phyloP scores from a whole-genome alignment of 805 yeast genomes.

The Pichia nanzhaoensis region DNA sequence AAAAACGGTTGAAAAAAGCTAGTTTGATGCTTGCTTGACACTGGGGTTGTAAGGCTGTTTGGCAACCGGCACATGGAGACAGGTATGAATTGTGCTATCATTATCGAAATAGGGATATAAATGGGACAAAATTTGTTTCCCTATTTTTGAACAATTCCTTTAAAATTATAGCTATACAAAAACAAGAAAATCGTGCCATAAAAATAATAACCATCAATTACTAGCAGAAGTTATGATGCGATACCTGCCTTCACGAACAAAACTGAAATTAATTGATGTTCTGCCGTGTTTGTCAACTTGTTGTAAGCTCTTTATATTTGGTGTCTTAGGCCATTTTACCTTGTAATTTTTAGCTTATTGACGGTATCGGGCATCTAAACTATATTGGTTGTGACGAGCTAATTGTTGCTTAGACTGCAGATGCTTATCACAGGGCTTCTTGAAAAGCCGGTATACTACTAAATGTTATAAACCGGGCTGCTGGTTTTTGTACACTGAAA shows the following conservation, averaged over 20 bases:
- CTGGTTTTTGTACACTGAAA: constrained; percentile 87
- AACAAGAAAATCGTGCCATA: too few species aligned
- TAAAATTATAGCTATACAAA: too few species aligned
- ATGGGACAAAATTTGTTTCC: too few species aligned
- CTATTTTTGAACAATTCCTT: too few species aligned
- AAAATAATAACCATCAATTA: too few species aligned
- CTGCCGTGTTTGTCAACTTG: constrained; percentile 36
- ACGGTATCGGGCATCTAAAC: constrained; percentile 66
- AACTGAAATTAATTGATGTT: constrained; percentile 34
- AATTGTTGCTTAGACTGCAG: constrained; percentile 85
- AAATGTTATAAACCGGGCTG: constrained; percentile 77
- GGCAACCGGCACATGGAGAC: too few species aligned
- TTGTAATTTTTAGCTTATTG: constrained; percentile 62
- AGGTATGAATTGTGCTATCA: too few species aligned
- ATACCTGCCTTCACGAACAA: background rate
- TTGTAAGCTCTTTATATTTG: constrained; percentile 65
- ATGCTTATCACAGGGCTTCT: constrained; percentile 79
- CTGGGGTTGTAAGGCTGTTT: too few species aligned
- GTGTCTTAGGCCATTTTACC: constrained; percentile 80
- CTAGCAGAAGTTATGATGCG: too few species aligned
- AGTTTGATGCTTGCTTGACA: background rate
- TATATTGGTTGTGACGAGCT: constrained; percentile 92
- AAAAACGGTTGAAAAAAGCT: background rate
- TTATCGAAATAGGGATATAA: too few species aligned
- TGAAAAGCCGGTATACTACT: constrained; percentile 59